Conservation (phyloP, 2,329 filamentous ascomycete species). For the Trichocomaceae sp. region DNA sequence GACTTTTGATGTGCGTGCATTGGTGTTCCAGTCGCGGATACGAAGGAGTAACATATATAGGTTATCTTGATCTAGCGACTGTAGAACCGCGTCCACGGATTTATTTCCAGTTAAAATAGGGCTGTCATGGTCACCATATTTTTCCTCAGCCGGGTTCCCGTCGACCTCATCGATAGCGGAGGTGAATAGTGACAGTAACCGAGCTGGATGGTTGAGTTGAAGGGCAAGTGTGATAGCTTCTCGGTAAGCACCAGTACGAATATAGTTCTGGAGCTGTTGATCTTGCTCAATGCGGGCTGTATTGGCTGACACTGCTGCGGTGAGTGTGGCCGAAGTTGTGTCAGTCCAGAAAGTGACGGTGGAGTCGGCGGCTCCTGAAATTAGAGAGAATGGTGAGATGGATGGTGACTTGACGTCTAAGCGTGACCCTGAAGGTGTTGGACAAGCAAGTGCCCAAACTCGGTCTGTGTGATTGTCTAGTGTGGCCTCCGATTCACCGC, state of each 20-base stretch:
- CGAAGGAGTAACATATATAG: slow-evolving; percentile 75
- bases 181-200: slow-evolving; percentile 77
- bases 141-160: slow-evolving; percentile 40
- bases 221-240: slow-evolving; percentile 89
- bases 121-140: slow-evolving; percentile 25
- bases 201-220: slow-evolving; percentile 87
- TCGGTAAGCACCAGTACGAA: slow-evolving; percentile 78
- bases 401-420: slow-evolving; percentile 27
- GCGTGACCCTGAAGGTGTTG: slow-evolving; percentile 32
- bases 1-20: slow-evolving; percentile 75
- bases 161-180: slow-evolving; percentile 70
- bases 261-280: slow-evolving; percentile 88
- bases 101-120: slow-evolving; percentile 39
- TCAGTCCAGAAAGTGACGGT: slow-evolving; percentile 95
- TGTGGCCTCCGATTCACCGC: slow-evolving; percentile 77
- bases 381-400: slow-evolving; percentile 56
- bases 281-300: slow-evolving; percentile 85
- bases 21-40: slow-evolving; percentile 95
- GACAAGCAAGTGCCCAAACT: slow-evolving; percentile 83
- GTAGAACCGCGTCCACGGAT: slow-evolving; percentile 74
- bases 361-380: slow-evolving; percentile 87
- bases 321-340: slow-evolving; percentile 73
- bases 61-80: slow-evolving; percentile 73
- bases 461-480: slow-evolving; percentile 96
- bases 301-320: slow-evolving; percentile 64